Conservation (phyloP, 768 basidiomycete genomes). For the Kwoniella dejecticola region DNA sequence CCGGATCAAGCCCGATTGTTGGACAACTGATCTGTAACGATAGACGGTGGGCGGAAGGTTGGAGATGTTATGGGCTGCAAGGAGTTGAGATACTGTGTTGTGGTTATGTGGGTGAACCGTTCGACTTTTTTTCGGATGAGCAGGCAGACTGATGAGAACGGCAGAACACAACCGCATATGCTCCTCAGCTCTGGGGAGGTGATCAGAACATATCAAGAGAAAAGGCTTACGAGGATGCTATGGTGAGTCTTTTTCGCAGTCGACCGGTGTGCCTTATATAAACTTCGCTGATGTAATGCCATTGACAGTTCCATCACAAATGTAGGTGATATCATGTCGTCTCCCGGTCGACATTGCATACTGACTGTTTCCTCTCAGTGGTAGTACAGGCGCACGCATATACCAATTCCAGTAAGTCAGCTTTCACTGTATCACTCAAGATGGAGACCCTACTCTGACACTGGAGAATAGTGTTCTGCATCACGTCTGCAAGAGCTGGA, state of each 20-base stretch:
- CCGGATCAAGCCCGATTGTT: constrained; percentile 38
- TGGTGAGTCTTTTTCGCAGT: constrained; percentile 36
- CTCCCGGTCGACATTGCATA: not conserved
- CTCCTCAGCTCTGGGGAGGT: constrained; percentile 53
- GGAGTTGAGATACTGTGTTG: constrained; percentile 52
- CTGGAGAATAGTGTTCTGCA: constrained; percentile 51
- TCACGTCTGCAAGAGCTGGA: constrained; percentile 48
- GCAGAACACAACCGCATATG: constrained; percentile 54
- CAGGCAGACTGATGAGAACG: not conserved
- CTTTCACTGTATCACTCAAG: not conserved
- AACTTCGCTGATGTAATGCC: not conserved
- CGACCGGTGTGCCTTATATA: too few species aligned
- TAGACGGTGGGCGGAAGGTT: constrained; percentile 53
- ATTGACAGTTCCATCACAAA: constrained; percentile 50
- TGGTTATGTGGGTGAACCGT: constrained; percentile 51
- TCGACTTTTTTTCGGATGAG: too few species aligned
- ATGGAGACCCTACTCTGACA: too few species aligned
- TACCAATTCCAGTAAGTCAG: constrained; percentile 48
- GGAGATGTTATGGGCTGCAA: constrained; percentile 50
- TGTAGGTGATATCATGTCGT: constrained; percentile 14
- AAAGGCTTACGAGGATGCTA: constrained; percentile 48
- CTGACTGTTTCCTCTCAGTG: constrained; percentile 16
- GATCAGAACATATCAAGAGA: constrained; percentile 47
- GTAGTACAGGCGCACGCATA: constrained; percentile 53
- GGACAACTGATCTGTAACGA: constrained; percentile 55